phyloP scores from a whole-genome alignment of 805 yeast genomes.

The Ogataea nitratoaversa region DNA sequence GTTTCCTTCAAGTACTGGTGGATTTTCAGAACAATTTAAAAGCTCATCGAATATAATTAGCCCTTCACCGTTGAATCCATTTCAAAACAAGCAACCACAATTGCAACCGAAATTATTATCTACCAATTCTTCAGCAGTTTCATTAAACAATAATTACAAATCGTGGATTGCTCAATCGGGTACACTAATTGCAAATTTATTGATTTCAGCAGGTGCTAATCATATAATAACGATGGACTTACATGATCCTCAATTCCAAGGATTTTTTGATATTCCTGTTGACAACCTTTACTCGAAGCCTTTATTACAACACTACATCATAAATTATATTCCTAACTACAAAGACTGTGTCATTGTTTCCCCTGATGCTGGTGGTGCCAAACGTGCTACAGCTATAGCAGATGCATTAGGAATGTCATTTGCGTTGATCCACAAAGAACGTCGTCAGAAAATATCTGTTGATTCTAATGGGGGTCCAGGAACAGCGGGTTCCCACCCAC shows the following conservation, averaged over 20 bases:
- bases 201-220: slow-evolving; percentile 93
- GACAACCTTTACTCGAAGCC: slow-evolving; percentile 92
- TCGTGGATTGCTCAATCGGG: slow-evolving; percentile 97
- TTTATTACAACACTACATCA: slow-evolving; percentile 77
- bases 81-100: neutral
- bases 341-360: slow-evolving; percentile 87
- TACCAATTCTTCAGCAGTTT: slow-evolving; percentile 20
- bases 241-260: slow-evolving; percentile 97
- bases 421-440: slow-evolving; percentile 93
- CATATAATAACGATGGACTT: slow-evolving; percentile 96
- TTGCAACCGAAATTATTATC: slow-evolving; percentile 9
- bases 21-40: slow-evolving; percentile 6
- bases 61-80: slow-evolving; percentile 11
- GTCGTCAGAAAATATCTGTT: slow-evolving; percentile 48
- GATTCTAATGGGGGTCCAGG: slow-evolving; percentile 12
- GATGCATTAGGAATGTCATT: slow-evolving; percentile 84
- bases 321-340: slow-evolving; percentile 71
- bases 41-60: slow-evolving; percentile 1
- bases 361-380: slow-evolving; percentile 99
- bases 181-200: slow-evolving; percentile 79
- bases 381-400: slow-evolving; percentile 91
- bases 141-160: slow-evolving; percentile 63
- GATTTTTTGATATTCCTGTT: slow-evolving; percentile 93
- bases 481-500: no score
- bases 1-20: no score